phyloP scores from a whole-genome alignment of 179 eudicot genomes.

The Pouteria campechiana region DNA sequence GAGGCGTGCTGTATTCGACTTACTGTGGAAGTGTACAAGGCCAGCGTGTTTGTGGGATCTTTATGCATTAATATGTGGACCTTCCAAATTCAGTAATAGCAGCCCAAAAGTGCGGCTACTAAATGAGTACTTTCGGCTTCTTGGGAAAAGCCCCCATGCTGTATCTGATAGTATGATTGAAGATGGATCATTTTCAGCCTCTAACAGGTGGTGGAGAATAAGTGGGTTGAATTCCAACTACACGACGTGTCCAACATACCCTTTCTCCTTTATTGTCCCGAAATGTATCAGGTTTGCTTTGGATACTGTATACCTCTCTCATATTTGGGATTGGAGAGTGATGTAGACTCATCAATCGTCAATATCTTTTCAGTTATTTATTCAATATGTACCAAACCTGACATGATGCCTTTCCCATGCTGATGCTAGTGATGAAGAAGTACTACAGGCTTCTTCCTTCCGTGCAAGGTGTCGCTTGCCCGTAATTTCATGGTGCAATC shows the following conservation, averaged over 20 bases:
- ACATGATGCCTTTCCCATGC: no score
- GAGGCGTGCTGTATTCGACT: conserved; percentile 87
- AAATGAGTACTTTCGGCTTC: conserved; percentile 88
- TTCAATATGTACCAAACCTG: no score
- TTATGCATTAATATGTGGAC: conserved; percentile 67
- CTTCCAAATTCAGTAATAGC: conserved; percentile 50
- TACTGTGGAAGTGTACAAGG: conserved; percentile 59
- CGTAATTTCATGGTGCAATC: conserved; percentile 84
- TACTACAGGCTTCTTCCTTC: conserved; percentile 79
- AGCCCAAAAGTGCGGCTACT: conserved; percentile 67
- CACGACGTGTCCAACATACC: conserved; percentile 74
- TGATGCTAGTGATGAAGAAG: conserved; percentile 72
- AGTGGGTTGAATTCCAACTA: conserved; percentile 63
- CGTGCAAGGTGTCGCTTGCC: conserved; percentile 90
- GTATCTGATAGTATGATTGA: conserved; percentile 47
- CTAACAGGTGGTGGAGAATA: conserved; percentile 82
- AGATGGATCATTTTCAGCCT: conserved; percentile 60
- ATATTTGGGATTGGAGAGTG: no score
- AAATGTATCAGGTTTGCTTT: conserved; percentile 78
- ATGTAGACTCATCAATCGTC: no score
- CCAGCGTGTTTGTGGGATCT: conserved; percentile 89
- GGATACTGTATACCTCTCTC: no score
- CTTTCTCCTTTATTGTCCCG: conserved; percentile 89
- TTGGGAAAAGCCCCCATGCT: conserved; percentile 49
- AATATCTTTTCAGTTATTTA: no score